These are phyloP conservation scores for Plasmodium sp. DNA, from an alignment of 169 alveolate species.

Conservation along the genomic window DNA sequence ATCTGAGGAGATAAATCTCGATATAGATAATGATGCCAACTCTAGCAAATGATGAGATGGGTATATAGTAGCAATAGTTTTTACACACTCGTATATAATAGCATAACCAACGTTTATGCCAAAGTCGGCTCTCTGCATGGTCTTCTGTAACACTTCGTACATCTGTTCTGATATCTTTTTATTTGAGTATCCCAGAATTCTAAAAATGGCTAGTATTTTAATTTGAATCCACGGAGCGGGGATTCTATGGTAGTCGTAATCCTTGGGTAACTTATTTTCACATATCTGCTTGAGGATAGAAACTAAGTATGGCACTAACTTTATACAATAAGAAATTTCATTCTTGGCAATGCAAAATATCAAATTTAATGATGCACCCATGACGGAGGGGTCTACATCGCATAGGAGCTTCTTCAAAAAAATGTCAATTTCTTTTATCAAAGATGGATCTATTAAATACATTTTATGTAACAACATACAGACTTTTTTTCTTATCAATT, in stretches of 20 bases:
- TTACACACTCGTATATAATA: conserved; percentile 94
- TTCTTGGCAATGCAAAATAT: conserved; percentile 85
- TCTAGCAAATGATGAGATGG: conserved; percentile 90
- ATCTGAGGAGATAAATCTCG: conserved; percentile 90
- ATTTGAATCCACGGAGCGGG: conserved; percentile 98
- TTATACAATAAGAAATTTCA: conserved; percentile 87
- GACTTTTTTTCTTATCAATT: conserved; percentile 93
- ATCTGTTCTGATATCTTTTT: conserved; percentile 90
- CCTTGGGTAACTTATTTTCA: conserved; percentile 93
- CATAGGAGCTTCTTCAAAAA: conserved; percentile 91
- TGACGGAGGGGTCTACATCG: conserved; percentile 95
- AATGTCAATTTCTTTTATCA: conserved; percentile 80
- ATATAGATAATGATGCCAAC: conserved; percentile 86
- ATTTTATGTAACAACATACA: conserved; percentile 91
- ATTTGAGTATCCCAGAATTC: conserved; percentile 91
- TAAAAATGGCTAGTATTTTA: conserved; percentile 87
- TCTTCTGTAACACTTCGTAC: conserved; percentile 91
- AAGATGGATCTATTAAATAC: conserved; percentile 85
- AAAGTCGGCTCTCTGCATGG: conserved; percentile 89
- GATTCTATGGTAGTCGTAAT: conserved; percentile 94
- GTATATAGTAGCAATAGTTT: conserved; percentile 91
- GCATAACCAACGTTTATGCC: conserved; percentile 94
- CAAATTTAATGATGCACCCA: conserved; percentile 93
- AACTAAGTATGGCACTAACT: conserved; percentile 90
- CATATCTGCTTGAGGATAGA: conserved; percentile 93